These are phyloP conservation scores for Papiliotrema fonsecae DNA, from an alignment of 1,284 basidiomycete species.

Conservation along the genomic window DNA sequence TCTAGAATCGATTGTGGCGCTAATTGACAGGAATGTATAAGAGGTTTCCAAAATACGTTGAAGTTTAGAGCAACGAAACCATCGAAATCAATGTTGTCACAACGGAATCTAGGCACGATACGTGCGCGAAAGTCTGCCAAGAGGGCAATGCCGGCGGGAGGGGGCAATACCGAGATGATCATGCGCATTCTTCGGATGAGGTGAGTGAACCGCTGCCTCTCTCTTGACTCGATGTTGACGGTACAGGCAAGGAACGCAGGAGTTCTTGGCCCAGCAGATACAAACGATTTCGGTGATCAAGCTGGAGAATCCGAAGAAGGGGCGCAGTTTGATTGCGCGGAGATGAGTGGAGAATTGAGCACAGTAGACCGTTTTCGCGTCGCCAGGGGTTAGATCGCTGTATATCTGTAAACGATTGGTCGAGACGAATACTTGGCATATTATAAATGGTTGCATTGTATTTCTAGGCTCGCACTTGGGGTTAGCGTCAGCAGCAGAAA, in stretches of 20 bases:
- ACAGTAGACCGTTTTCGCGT: not conserved
- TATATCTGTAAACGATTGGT: too few relatives aligned
- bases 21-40: conserved; percentile 68
- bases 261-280: conserved; percentile 84
- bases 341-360: not conserved
- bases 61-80: conserved; percentile 71
- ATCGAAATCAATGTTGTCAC: conserved; percentile 82
- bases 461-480: too few relatives aligned
- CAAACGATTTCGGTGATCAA: conserved; percentile 39
- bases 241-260: conserved; percentile 58
- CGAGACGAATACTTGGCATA: too few relatives aligned
- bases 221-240: not conserved
- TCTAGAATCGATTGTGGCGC: not conserved
- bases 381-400: too few relatives aligned
- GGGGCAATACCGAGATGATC: conserved; percentile 73
- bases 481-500: too few relatives aligned
- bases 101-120: conserved; percentile 88
- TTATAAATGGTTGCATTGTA: not conserved
- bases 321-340: conserved; percentile 10
- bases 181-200: conserved; percentile 89
- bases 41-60: conserved; percentile 68
- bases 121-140: conserved; percentile 91
- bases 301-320: conserved; percentile 28
- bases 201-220: conserved; percentile 50
- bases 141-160: conserved; percentile 63